Evolutionary conservation across 78 protist species (phyloP).

Genomic region (Dictyostelium citrinum): DNA sequence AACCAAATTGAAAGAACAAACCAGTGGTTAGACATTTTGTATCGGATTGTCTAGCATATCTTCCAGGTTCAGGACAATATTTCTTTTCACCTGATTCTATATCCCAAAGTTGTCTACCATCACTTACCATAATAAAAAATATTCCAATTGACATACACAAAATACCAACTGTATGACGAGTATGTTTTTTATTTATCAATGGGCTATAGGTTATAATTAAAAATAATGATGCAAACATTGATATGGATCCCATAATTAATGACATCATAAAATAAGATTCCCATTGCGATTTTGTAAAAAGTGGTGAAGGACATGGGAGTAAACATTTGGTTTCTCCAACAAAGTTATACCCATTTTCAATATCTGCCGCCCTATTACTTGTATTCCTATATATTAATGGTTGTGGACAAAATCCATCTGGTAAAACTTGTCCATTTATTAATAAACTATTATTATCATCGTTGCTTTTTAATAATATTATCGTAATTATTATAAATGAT

Average conservation of each 20-base stretch:
- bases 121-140: background rate
- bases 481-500: background rate
- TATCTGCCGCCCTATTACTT: conserved; percentile 7
- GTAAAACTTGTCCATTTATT: background rate
- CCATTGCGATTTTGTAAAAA: background rate
- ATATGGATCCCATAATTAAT: background rate
- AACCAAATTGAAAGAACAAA: conserved; percentile 22
- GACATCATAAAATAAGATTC: background rate
- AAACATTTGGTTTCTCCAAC: background rate
- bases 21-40: conserved; percentile 11
- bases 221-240: background rate
- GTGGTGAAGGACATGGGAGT: conserved; percentile 5
- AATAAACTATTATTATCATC: background rate
- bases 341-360: conserved; percentile 15
- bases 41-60: conserved; percentile 25
- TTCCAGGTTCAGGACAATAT: background rate
- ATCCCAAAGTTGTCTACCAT: background rate
- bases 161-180: background rate
- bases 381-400: conserved; percentile 32
- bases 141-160: background rate
- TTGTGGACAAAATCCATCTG: conserved; percentile 22
- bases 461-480: background rate
- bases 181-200: background rate
- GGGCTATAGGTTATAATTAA: conserved; percentile 4
- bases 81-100: background rate